These are phyloP conservation scores for Geotrichum cucujoidarum DNA, from an alignment of 1,139 yeast species.

Conservation along the genomic window DNA sequence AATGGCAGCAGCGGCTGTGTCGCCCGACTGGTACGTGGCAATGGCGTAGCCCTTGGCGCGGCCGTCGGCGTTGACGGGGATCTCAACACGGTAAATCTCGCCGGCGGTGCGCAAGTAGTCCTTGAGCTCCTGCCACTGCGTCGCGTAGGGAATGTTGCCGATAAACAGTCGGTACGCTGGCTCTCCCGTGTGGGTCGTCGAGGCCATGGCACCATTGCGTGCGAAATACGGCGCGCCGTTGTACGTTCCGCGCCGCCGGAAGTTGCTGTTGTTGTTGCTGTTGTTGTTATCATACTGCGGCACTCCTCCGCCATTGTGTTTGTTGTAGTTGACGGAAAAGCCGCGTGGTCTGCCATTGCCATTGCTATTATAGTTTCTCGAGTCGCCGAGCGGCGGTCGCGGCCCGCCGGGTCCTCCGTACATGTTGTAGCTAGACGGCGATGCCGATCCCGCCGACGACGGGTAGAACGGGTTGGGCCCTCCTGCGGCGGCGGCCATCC, in stretches of 20 bases:
- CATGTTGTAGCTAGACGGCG: conserved; percentile 1
- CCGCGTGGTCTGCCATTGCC: conserved; percentile 3
- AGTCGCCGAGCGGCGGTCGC: too few relatives aligned
- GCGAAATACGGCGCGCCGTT: too few relatives aligned
- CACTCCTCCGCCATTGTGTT: not conserved
- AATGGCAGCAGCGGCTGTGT: conserved; percentile 51
- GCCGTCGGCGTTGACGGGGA: conserved; percentile 43
- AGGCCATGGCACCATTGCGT: too few relatives aligned
- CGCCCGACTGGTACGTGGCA: conserved; percentile 48
- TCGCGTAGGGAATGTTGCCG: conserved; percentile 46
- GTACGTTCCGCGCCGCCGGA: conserved; percentile 4
- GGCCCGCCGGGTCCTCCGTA: conserved; percentile 1
- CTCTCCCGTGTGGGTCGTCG: not conserved
- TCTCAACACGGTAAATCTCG: conserved; percentile 49
- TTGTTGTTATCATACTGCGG: conserved; percentile 1
- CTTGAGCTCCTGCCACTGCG: conserved; percentile 54
- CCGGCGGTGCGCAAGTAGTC: conserved; percentile 45
- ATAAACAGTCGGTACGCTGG: conserved; percentile 21
- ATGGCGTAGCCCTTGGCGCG: conserved; percentile 60
- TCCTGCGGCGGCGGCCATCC: conserved; percentile 1
- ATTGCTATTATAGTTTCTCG: not conserved
- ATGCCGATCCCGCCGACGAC: too few relatives aligned
- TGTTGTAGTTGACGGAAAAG: conserved; percentile 2
- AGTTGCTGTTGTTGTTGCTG: too few relatives aligned
- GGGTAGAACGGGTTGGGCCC: conserved; percentile 2